These are phyloP conservation scores for Wickerhamiella brachini DNA, from an alignment of 805 yeast genomes.

Conservation along the genomic window DNA sequence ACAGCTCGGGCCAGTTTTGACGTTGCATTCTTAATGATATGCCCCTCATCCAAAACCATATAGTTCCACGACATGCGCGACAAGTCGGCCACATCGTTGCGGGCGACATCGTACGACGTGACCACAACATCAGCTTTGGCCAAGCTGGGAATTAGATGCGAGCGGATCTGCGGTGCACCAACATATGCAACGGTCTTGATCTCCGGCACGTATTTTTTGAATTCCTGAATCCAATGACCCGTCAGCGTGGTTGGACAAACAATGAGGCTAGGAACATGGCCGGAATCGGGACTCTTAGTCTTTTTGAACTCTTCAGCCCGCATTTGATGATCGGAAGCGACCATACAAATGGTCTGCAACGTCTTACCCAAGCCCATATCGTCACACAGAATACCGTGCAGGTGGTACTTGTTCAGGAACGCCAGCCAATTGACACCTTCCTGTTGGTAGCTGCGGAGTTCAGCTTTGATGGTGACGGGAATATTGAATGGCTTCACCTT, in stretches of 20 bases:
- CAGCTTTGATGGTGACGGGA: conserved; percentile 87
- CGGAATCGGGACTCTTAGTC: conserved; percentile 48
- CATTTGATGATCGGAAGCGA: conserved; percentile 86
- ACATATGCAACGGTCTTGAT: conserved; percentile 75
- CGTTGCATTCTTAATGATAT: conserved; percentile 81
- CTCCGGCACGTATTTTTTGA: conserved; percentile 79
- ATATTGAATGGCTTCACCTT: conserved; percentile 76
- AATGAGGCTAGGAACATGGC: conserved; percentile 71
- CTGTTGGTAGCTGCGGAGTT: conserved; percentile 87
- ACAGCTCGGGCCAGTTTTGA: conserved; percentile 85
- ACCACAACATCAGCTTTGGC: conserved; percentile 66
- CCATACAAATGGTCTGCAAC: conserved; percentile 89
- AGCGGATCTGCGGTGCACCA: conserved; percentile 74
- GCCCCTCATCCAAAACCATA: conserved; percentile 96
- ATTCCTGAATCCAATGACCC: conserved; percentile 98
- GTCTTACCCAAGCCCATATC: conserved; percentile 99
- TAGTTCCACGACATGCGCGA: conserved; percentile 62
- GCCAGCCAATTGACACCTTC: conserved; percentile 99
- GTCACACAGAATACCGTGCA: conserved; percentile 95
- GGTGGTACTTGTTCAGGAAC: conserved; percentile 81
- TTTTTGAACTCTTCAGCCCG: conserved; percentile 54
- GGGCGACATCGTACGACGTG: conserved; percentile 90
- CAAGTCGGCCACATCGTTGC: conserved; percentile 70
- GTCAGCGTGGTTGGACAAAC: conserved; percentile 96
- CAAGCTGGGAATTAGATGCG: conserved; percentile 32